phyloP scores from a whole-genome alignment of 148 eudicot genomes.

The Amaranthus hypochondriacus region DNA sequence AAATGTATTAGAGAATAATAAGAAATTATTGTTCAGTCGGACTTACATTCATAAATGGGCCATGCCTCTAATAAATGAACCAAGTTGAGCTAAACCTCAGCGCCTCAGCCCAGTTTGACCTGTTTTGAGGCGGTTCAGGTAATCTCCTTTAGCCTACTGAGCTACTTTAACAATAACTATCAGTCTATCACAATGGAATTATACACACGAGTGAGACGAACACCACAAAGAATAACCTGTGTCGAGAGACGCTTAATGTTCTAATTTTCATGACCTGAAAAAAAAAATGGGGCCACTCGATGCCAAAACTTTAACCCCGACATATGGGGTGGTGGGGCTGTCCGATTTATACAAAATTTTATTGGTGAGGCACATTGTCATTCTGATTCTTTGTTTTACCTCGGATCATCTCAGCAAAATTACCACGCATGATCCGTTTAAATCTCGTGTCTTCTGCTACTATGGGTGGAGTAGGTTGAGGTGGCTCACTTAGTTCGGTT shows the following conservation, averaged over 20 bases:
- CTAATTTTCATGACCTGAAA: not conserved
- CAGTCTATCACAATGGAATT: not conserved
- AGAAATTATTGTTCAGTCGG: too few species aligned
- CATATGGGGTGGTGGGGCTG: not conserved
- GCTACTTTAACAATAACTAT: not conserved
- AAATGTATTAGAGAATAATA: too few species aligned
- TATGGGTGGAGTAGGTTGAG: slow-evolving; percentile 36
- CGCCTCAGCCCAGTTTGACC: too few species aligned
- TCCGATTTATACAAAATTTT: slow-evolving; percentile 3
- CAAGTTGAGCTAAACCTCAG: too few species aligned
- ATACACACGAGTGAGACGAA: not conserved
- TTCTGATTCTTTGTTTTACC: slow-evolving; percentile 53
- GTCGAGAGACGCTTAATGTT: not conserved
- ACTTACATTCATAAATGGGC: too few species aligned
- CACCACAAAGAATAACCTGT: not conserved
- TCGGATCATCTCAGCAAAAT: slow-evolving; percentile 80
- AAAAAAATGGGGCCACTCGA: not conserved
- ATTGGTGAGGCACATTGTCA: slow-evolving; percentile 36
- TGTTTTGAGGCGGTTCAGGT: too few species aligned
- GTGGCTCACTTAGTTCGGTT: slow-evolving; percentile 36
- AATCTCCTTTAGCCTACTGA: too few species aligned
- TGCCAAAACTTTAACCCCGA: too few species aligned
- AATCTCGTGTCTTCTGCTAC: slow-evolving; percentile 74
- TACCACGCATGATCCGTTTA: slow-evolving; percentile 85
- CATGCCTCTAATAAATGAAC: too few species aligned